Conservation (phyloP, 371 early-diverging fungal genomes). For the Mucor velutinosus region DNA sequence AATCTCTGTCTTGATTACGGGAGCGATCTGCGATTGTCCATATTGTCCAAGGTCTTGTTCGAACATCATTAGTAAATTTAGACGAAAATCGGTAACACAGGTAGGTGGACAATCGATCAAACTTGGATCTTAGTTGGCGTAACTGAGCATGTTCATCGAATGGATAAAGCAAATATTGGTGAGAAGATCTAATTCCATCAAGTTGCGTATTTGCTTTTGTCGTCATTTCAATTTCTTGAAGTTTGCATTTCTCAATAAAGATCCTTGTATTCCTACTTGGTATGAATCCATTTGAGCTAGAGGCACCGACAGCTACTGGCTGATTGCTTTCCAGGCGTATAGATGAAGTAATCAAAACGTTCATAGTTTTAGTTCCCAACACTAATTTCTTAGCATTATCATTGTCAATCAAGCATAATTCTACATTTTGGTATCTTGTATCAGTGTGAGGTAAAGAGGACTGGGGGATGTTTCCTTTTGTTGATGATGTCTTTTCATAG, state of each 20-base stretch:
- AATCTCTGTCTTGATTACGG: slow-evolving; percentile 11
- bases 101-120: slow-evolving; percentile 11
- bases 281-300: slow-evolving; percentile 25
- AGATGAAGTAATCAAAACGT: slow-evolving; percentile 23
- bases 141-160: slow-evolving; percentile 22
- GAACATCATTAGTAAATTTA: slow-evolving; percentile 18
- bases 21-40: slow-evolving; percentile 15
- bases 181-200: slow-evolving; percentile 14
- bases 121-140: slow-evolving; percentile 15
- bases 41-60: slow-evolving; percentile 12
- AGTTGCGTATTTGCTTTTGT: background rate
- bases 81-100: slow-evolving; percentile 18
- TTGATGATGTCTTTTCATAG: slow-evolving; percentile 9
- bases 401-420: slow-evolving; percentile 8
- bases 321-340: slow-evolving; percentile 14
- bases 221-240: slow-evolving; percentile 14
- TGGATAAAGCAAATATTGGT: slow-evolving; percentile 18
- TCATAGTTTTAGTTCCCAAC: slow-evolving; percentile 27
- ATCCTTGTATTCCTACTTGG: slow-evolving; percentile 18
- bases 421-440: slow-evolving; percentile 9
- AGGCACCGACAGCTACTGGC: slow-evolving; percentile 21
- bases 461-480: slow-evolving; percentile 11
- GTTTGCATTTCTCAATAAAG: slow-evolving; percentile 12
- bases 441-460: slow-evolving; percentile 13
- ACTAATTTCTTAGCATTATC: slow-evolving; percentile 22